phyloP scores from a whole-genome alignment of 2,329 filamentous ascomycete genomes.

The Colletotrichum theobromicola region DNA sequence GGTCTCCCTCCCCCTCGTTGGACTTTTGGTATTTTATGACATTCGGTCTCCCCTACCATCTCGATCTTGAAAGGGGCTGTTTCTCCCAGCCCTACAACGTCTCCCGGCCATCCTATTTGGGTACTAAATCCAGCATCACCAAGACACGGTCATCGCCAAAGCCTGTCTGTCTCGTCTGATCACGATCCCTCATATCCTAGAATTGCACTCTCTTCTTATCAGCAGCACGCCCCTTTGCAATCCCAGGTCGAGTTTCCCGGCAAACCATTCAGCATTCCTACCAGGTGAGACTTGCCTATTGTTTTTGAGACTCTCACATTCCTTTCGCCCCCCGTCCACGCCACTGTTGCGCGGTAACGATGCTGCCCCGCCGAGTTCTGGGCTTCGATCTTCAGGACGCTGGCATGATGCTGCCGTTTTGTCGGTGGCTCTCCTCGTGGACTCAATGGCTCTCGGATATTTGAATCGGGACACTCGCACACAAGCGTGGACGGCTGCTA shows the following conservation, averaged over 20 bases:
- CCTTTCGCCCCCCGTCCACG: not conserved
- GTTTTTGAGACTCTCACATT: conserved; percentile 16
- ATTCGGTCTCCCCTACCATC: not conserved
- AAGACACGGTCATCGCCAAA: not conserved
- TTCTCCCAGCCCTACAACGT: not conserved
- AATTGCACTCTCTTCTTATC: not conserved
- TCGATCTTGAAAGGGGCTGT: not conserved
- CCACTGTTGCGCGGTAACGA: conserved; percentile 20
- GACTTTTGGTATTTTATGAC: not conserved
- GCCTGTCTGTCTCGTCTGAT: not conserved
- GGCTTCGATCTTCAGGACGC: not conserved
- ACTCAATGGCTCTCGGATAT: not conserved
- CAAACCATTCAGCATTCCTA: conserved; percentile 18
- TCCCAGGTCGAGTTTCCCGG: not conserved
- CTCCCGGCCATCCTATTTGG: not conserved
- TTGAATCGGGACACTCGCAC: not conserved
- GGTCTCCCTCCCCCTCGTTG: not conserved
- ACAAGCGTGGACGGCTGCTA: not conserved
- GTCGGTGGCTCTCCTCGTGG: not conserved
- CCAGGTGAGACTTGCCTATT: conserved; percentile 20
- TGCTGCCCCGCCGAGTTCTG: not conserved
- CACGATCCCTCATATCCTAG: not conserved
- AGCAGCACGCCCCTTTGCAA: not conserved
- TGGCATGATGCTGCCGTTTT: not conserved
- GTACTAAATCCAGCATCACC: not conserved